These are phyloP conservation scores for Hymenoscyphus fraxineus DNA, from an alignment of 2,329 filamentous ascomycete genomes.

Conservation along the genomic window DNA sequence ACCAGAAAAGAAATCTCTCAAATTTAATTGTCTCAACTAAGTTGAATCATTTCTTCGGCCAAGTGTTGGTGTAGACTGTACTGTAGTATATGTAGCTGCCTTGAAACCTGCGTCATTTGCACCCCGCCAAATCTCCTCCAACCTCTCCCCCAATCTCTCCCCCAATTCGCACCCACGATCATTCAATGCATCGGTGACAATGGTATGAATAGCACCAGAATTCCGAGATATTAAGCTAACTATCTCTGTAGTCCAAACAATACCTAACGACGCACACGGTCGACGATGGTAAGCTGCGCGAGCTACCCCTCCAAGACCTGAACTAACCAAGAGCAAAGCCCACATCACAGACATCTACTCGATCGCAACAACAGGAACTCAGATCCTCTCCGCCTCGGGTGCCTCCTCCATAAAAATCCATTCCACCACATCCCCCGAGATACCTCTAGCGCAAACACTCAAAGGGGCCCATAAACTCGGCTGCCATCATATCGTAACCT, in stretches of 20 bases:
- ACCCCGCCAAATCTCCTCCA: slow-evolving; percentile 21
- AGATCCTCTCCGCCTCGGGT: slow-evolving; percentile 80
- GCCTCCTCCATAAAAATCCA: slow-evolving; percentile 78
- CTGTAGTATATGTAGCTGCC: not conserved
- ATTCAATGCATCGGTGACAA: slow-evolving; percentile 27
- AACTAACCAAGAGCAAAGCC: slow-evolving; percentile 47
- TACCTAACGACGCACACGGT: slow-evolving; percentile 91
- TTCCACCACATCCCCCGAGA: slow-evolving; percentile 66
- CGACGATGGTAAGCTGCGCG: slow-evolving; percentile 65
- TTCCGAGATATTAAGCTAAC: slow-evolving; percentile 18
- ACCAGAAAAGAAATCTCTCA: not conserved
- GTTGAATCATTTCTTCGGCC: not conserved
- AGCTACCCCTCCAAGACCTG: slow-evolving; percentile 18
- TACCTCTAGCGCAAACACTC: slow-evolving; percentile 76
- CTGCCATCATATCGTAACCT: slow-evolving; percentile 81
- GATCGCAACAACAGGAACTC: slow-evolving; percentile 68
- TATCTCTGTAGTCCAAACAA: slow-evolving; percentile 79
- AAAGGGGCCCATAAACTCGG: slow-evolving; percentile 79
- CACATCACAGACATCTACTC: slow-evolving; percentile 83
- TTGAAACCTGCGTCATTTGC: not conserved
- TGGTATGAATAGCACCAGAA: slow-evolving; percentile 25
- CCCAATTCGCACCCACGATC: slow-evolving; percentile 12
- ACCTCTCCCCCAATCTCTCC: slow-evolving; percentile 11
- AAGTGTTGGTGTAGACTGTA: not conserved
- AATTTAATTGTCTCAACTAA: not conserved